phyloP scores from a whole-genome alignment of 2,329 filamentous ascomycete genomes.

The Hymenoscyphus scutula region DNA sequence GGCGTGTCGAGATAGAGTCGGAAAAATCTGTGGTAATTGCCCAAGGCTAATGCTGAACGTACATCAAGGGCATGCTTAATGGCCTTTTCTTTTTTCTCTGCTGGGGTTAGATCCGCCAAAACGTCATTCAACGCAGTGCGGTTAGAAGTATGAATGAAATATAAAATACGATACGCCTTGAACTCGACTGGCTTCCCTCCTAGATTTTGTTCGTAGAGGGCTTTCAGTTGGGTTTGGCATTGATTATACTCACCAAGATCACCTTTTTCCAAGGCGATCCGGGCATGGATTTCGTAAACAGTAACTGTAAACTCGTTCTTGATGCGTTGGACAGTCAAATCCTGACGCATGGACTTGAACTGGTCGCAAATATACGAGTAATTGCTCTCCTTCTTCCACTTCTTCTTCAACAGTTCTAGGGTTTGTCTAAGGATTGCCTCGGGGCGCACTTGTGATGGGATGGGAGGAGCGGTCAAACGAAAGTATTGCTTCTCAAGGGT shows the following conservation, averaged over 20 bases:
- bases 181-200: slow-evolving; percentile 93
- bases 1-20: slow-evolving; percentile 90
- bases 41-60: slow-evolving; percentile 84
- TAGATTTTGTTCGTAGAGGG: slow-evolving; percentile 81
- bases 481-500: slow-evolving; percentile 91
- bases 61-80: slow-evolving; percentile 91
- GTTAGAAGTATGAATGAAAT: slow-evolving; percentile 99
- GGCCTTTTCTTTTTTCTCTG: slow-evolving; percentile 83
- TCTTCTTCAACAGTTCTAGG: slow-evolving; percentile 84
- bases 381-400: slow-evolving; percentile 91
- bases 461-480: slow-evolving; percentile 85
- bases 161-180: slow-evolving; percentile 98
- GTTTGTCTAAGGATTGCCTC: slow-evolving; percentile 77
- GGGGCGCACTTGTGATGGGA: slow-evolving; percentile 85
- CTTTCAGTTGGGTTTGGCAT: slow-evolving; percentile 96
- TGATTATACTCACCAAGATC: slow-evolving; percentile 99
- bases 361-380: slow-evolving; percentile 98
- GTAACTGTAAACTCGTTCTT: slow-evolving; percentile 94
- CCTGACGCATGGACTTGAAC: slow-evolving; percentile 97
- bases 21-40: slow-evolving; percentile 98
- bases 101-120: slow-evolving; percentile 95
- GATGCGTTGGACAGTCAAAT: slow-evolving; percentile 96
- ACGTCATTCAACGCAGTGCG: slow-evolving; percentile 97
- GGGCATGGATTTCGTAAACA: slow-evolving; percentile 96
- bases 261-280: slow-evolving; percentile 95